These are phyloP conservation scores for Claviceps paspali DNA, from an alignment of 2,329 filamentous ascomycete genomes.

Conservation along the genomic window DNA sequence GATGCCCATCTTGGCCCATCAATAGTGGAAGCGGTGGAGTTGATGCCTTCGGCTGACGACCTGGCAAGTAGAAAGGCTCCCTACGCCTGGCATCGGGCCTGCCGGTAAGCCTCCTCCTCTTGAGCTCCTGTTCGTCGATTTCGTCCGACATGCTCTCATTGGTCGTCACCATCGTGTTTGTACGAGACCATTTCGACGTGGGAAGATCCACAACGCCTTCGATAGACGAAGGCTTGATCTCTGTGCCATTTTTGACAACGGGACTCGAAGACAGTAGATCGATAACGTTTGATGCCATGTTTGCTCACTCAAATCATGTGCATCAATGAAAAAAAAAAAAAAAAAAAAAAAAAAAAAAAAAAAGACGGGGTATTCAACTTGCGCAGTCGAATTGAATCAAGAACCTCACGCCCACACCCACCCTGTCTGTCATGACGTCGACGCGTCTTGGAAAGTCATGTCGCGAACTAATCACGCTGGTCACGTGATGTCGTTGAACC, in stretches of 20 bases:
- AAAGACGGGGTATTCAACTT: too few relatives aligned
- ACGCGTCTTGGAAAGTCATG: neutral
- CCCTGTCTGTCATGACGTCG: neutral
- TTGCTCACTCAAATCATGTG: too few relatives aligned
- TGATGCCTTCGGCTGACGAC: neutral
- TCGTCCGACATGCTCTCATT: neutral
- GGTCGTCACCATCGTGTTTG: neutral
- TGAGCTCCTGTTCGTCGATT: constrained; percentile 1
- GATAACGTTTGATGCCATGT: constrained; percentile 19
- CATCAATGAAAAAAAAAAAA: too few relatives aligned
- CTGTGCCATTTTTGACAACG: neutral
- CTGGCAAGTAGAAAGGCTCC: neutral
- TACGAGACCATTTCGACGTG: neutral
- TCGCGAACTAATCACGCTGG: neutral
- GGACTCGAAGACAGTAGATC: constrained; percentile 24
- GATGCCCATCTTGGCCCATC: neutral
- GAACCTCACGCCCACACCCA: too few relatives aligned
- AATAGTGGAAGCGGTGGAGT: neutral
- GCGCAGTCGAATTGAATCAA: neutral
- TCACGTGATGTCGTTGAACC: constrained; percentile 2
- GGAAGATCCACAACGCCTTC: neutral
- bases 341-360: too few relatives aligned
- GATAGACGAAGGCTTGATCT: neutral
- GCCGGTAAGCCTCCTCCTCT: neutral
- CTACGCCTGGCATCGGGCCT: neutral